Evolutionary conservation across 192 early-diverging fungal species (phyloP), one percentile per base, ranked within the genome.

Genomic region (Linderina pennispora): DNA sequence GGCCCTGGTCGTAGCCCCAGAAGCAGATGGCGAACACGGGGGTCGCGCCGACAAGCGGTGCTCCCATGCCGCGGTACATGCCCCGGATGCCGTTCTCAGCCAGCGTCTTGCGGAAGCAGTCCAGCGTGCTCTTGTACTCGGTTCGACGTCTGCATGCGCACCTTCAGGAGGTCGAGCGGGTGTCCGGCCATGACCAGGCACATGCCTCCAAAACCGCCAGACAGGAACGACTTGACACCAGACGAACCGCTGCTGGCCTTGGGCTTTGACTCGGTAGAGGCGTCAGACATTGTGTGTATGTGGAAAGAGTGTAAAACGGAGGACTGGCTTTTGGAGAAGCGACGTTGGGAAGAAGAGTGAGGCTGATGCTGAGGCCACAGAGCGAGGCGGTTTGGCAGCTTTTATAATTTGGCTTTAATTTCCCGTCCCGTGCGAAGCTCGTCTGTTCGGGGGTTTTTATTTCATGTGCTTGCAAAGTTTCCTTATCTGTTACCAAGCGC

Each of bases 21-120:
- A 95, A 98, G 53, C 82, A 87, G 23, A 93, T 81, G 33, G 93
- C 92, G 74, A 92, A 95, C 67, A 97, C 91, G 23, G 96, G 92
- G 21, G 96, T 99, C 19, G 94, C 87, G 32, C 92, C 92, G 31
- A 89, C 77, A 21, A 99, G 69, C 31, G 96, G 96, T 11, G 94
- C 82, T 4, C 83, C 80, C 88, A 97, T 95, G 33, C 96, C 96
- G 35, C 87, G 86, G 82, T 99, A 99, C 40, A 99, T 77, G 50
- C 91, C 94, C 31, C 81, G 72, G 35, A 96, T 40, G 35, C 96
- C 96, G 63, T 91, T 94, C 55, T 85, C 88, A 25, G 85, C 89
- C 26, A 98, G 55, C 14, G 90, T 94, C 76, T 95, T 81, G 70
- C 80, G 78, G 75, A 92, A 87, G 62, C 89, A 92, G 62, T 98